Base-by-base conservation (phyloP, 495 filamentous ascomycete genomes). In the Daldinia bambusicola region DNA sequence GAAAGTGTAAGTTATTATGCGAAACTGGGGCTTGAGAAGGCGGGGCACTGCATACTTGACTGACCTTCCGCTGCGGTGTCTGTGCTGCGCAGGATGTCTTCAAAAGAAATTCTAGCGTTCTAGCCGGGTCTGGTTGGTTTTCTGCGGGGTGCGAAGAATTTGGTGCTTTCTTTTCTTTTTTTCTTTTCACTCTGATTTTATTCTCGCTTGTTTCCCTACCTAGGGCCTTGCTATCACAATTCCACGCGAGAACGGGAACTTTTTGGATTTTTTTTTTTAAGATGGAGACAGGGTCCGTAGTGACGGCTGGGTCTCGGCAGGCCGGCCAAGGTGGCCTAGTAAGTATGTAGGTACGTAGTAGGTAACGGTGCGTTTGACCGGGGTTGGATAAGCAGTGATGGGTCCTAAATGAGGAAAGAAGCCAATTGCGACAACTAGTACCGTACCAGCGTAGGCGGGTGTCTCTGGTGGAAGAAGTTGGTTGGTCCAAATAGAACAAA, bases 21-120 rank as follows among this genome's bases (percentile, higher is more conserved):
- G 67, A 70, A 70, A 70, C 37, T 48, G 69, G 64, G 75, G 65
- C 67, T 75, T 68, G 67, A 69, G 56, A 57, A 65, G 65, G 74
- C 70, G 75, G 75, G 74, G 74, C 74, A 74, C 75, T 74, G 68
- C 75, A 77, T 70, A 76, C 71, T 65, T 74, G 62, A 70, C 66
- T 74, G 62, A 63, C 67, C 62, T 69, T 67, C 45, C 32, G 62
- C 63, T 70, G 71, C 57, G 56, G 70, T 69, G 65, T 66, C 70
- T 61, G 70, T 72, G 70, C 66, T 66, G 38, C 57, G 56, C 66
- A 65, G 60, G 26, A 57, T 71, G 18, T 72, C 38, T 63, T 64
- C 30, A 58, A 58, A 63, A 30, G 55, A 56, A 56, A 52, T 32
- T 13, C 55, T 55, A 13, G 16, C 52, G 40, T 36, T 65, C 48